Base-by-base conservation (phyloP, 2,329 filamentous ascomycete genomes). In the Ramularia endophylla region DNA sequence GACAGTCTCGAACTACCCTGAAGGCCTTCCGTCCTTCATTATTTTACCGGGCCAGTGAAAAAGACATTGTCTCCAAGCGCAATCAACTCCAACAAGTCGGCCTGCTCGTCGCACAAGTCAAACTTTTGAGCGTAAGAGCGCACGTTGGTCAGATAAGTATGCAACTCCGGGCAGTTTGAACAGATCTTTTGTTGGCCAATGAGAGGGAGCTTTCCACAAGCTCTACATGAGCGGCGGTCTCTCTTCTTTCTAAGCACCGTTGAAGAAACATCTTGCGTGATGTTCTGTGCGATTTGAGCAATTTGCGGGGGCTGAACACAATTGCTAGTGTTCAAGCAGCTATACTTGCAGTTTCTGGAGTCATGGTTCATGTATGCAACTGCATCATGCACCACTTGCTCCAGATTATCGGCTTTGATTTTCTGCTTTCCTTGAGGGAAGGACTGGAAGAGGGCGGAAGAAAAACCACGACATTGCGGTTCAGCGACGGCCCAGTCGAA, bases 1-100 rank as follows among this genome's bases (percentile, higher is more conserved):
- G n/a, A n/a, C n/a, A n/a, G n/a, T n/a, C n/a, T n/a, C n/a, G n/a
- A n/a, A n/a, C n/a, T n/a, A n/a, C n/a, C n/a, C n/a, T n/a, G n/a
- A n/a, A n/a, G n/a, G n/a, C n/a, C n/a, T n/a, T n/a, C n/a, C n/a
- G n/a, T n/a, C n/a, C n/a, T n/a, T n/a, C n/a, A n/a, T n/a, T n/a
- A n/a, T n/a, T n/a, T n/a, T n/a, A n/a, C n/a, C 0, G 75, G 76
- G 4, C 80, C 79, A 0, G 78, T 82, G 51, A 75, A 82, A 53
- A 82, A 83, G 7, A 82, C 73, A 41, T 82, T 82, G 2, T 54
- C 46, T 0, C 76, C 73, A n/a, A 76, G 68, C 4, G 50, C 40
- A 36, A 45, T 33, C 5, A 40, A 31, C 16, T 36, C 22, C 12
- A 46, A 15, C 8, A 46, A 16, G 18, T 32, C 12, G 11, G 9